Evolutionary conservation across 2,329 filamentous ascomycete species (phyloP), one percentile per base, ranked within the genome.

Genomic region (Colletotrichum spaethianum): DNA sequence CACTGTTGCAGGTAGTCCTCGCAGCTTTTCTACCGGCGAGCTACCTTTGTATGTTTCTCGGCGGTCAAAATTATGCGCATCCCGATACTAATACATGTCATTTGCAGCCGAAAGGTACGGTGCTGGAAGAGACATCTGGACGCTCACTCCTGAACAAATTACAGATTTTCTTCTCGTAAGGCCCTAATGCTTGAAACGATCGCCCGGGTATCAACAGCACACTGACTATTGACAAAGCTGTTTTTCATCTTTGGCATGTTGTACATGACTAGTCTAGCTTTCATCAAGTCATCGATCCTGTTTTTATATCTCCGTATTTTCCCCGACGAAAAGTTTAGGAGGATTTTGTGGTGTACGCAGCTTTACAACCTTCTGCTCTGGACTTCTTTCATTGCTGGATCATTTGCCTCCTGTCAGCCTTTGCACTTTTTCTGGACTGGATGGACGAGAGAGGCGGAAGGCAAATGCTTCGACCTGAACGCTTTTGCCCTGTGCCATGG

Each of bases 401-500:
- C 78, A 4, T 72, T 83, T 9, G 78, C 83, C 20, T 80, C 84
- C 62, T 86, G 85, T 75, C 73, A 77, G 8, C 85, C 85, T 0
- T 77, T 87, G 11, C 67, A 77, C 12, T 85, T 80, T 73, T 83
- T 83, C 75, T 88, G 86, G 86, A 66, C 86, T 0, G 63, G 63
- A 3, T 74, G 82, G 81, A 79, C 79, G 1, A 57, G 62, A n/a
- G 63, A 73, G 0, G 69, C 64, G 59, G n/a, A 55, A 23, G 82
- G 82, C 1, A 73, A 61, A 18, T 85, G 83, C 73, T 77, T 80
- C 11, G 78, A 84, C 56, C 76, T 85, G 64, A 80, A 79, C 28
- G 77, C 77, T 3, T 81, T 83, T 36, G 79, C 77, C 36, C 86
- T 84, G 78, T 76, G 81, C 28, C 79, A 80, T 63, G 82, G 85